Evolutionary conservation across 306 rosid genomes (phyloP), one percentile per base, ranked within the genome.

Genomic region (Bauhinia variegata): DNA sequence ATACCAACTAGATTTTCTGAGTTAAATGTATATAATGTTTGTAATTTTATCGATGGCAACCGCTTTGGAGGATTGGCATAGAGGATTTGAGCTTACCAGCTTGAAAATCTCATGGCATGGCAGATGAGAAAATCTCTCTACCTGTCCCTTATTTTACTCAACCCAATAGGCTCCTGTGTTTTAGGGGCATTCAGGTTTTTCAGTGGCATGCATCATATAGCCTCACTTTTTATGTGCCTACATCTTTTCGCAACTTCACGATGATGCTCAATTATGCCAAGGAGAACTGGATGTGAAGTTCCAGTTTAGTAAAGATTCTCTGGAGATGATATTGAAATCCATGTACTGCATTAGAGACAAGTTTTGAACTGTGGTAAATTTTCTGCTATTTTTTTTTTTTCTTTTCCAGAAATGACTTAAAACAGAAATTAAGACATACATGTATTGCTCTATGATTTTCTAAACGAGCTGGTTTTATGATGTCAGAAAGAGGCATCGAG

Each of bases 241-340:
- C 17, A 8, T 5, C 8, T 13, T 63, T 72, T 60, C 48, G 64
- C 82, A 88, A 87, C 89, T 88, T 14, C 79, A 86, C 71, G 71
- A 72, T 73, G 84, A 86, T 74, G 61, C 86, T 47, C 84, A 48
- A 44, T 54, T 85, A 28, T 76, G 67, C 32, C 17, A 72, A 2
- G 75, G 86, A 32, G 85, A 86, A 58, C 48, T 70, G 52, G 89
- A 84, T 58, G 80, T 86, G 51, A 88, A 55, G 78, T 88, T 86
- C 55, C 81, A 75, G 69, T 71, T 68, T 60, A 80, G 79, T 48
- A 84, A 83, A 14, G 86, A 88, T 58, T 73, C 82, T 71, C 52
- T 71, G 28, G 83, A 79, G 44, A 65, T 60, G 23, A 78, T 86
- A 86, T 80, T 86, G 73, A 82, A 79, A 63, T 73, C 78, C 43